Base-by-base conservation (phyloP, 2,329 filamentous ascomycete species). In the Rasamsonia emersonii region DNA sequence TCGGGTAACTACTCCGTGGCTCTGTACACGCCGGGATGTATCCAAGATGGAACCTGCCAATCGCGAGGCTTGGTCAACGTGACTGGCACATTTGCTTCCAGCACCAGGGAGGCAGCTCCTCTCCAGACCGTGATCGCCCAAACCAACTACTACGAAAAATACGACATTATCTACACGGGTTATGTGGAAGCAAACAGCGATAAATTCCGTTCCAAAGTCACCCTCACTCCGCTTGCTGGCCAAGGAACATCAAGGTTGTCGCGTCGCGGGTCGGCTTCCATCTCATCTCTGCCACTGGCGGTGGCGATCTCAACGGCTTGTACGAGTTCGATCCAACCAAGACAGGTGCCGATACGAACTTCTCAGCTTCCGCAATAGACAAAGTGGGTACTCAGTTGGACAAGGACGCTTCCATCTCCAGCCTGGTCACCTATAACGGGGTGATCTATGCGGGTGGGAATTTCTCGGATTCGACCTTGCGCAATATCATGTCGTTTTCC, bases 91-190 rank as follows among this genome's bases (percentile, higher is more conserved):
- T 77, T 91, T 65, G 72, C 76, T 3, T 56, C 54, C 23, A 51
- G 51, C 18, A 60, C 44, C 49, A 68, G 51, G 49, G 61, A 35
- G 51, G 58, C 46, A 45, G 62, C 47, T 41, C 65, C 73, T 4
- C 68, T 78, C 36, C 70, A 74, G 17, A 75, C 69, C 1, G 70
- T 73, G 1, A 64, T 95, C 5, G 93, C 74, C 53, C 91, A 98
- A 59, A 94, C 88, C 11, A 98, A 98, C 61, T 74, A 93, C 54
- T 93, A 80, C 56, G 89, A 96, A 66, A 98, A 98, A 59, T 96
- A 93, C 51, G 91, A 98, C 53, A 79, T 84, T 45, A 78, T 98
- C 37, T 94, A 86, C 60, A 82, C 80, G 43, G 91, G 88, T 28
- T 77, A 77, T 43, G 77, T 98, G 33, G 86, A 96, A 51, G 78